A percentile compares a stretch with the other conserved stretches of the same genome.
Conservation (phyloP, 352 stramenopile species). For the Phytophthora pisi region DNA sequence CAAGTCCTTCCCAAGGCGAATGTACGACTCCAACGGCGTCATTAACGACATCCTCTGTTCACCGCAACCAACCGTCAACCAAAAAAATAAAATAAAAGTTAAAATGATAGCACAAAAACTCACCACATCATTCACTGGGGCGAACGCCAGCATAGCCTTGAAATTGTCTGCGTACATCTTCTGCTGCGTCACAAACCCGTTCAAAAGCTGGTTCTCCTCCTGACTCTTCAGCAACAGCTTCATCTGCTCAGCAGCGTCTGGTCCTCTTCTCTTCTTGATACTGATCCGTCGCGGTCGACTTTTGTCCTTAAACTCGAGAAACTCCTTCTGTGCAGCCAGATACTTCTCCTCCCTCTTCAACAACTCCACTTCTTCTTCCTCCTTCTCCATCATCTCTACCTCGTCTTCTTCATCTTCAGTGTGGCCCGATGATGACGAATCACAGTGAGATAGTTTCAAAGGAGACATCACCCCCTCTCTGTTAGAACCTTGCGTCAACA, state of each 20-base stretch:
- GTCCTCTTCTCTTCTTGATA: constrained; percentile 49
- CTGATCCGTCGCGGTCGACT: constrained; percentile 32
- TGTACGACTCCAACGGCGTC: constrained; percentile 78
- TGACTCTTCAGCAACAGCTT: constrained; percentile 43
- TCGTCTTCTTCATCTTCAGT: constrained; percentile 35
- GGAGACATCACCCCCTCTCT: constrained; percentile 23
- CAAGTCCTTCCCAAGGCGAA: constrained; percentile 55
- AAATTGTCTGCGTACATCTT: constrained; percentile 74
- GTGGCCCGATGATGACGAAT: constrained; percentile 26
- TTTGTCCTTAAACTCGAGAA: constrained; percentile 55
- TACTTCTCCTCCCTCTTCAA: constrained; percentile 66
- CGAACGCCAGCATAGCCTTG: constrained; percentile 68
- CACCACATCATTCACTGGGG: constrained; percentile 69
- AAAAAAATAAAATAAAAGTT: constrained; percentile 1
- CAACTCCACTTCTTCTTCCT: constrained; percentile 51
- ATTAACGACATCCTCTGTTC: constrained; percentile 64
- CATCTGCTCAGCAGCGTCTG: constrained; percentile 26
- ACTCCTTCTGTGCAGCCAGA: constrained; percentile 67
- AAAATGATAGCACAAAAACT: not conserved
- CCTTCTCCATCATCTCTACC: constrained; percentile 1
- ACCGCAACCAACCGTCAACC: constrained; percentile 2
- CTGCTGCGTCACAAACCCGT: constrained; percentile 58
- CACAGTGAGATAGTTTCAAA: constrained; percentile 22
- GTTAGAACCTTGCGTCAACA: constrained; percentile 8
- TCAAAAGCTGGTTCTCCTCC: constrained; percentile 52